Evolutionary conservation across 306 rosid species (phyloP), one percentile per base, ranked within the genome.

Genomic region (Castanea crenata): DNA sequence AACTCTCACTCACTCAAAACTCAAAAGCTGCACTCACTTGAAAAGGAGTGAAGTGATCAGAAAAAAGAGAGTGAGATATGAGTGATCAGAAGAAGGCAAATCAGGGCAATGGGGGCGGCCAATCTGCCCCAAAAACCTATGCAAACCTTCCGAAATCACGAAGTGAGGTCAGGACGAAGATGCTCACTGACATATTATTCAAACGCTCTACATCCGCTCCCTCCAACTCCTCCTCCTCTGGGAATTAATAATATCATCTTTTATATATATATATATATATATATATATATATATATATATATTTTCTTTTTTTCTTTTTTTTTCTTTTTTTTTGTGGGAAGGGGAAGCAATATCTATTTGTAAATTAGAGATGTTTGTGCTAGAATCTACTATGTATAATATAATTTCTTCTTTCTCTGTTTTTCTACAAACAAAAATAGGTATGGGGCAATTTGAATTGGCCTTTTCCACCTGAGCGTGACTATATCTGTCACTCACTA

Each of bases 151-250:
- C 63, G 27, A 21, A 21, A 20, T 12, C 12, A 20, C 63, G 63
- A 6, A 23, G 63, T 23, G 11, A 57, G 14, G 1, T 3, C 29
- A 57, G 0, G 13, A 0, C 0, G 29, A 20, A 20, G 4, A 20
- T 57, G 14, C 1, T n/a, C 25, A 15, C 3, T 56, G 13, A 10
- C 1, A 19, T 3, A 0, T 3, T 2, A 0, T 8, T 2, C 62
- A 56, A n/a, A 56, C 20, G 25, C 62, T 5, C 25, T n/a, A 0
- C 25, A 56, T 4, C 62, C 12, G 62, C 27, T 56, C 27, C 58
- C 20, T 5, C 58, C 46, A 41, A 8, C 12, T 8, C 46, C 46
- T 38, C 46, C 46, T 38, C 46, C 46, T 8, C 46, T 41, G 46
- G 46, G 44, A 41, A 41, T 8, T 8, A 41, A 41, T 41, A 41